Evolutionary conservation across 495 filamentous ascomycete genomes (phyloP).

Genomic region (Trichoderma orchidacearum): DNA sequence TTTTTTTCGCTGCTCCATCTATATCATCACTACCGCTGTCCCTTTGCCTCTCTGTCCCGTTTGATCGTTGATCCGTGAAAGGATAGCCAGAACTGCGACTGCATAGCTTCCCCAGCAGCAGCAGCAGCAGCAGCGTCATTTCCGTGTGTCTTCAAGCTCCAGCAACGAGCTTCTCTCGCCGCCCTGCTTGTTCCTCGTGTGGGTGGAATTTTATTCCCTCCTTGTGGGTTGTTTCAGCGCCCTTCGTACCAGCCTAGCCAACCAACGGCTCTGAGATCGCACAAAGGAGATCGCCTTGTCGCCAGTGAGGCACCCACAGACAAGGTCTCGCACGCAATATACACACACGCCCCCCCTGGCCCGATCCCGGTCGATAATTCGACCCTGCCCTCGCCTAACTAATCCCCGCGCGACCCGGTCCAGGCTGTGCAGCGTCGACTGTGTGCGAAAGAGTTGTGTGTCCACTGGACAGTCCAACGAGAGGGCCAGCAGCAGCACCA

Average conservation of each 20-base stretch:
- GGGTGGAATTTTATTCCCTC: background rate
- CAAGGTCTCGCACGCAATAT: background rate
- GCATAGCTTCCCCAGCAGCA: background rate
- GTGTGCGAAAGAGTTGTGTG: background rate
- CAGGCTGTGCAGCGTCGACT: background rate
- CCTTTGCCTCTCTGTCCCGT: background rate
- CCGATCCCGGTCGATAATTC: background rate
- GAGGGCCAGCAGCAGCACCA: background rate
- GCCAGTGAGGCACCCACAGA: background rate
- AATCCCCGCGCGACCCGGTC: constrained; percentile 9
- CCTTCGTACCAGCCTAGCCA: background rate
- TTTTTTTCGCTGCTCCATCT: background rate
- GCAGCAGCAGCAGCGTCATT: background rate
- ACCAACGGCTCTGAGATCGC: background rate
- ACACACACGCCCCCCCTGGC: background rate
- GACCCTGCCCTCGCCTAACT: constrained; percentile 16
- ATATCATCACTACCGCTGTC: background rate
- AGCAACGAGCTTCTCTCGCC: background rate
- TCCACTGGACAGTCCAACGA: background rate
- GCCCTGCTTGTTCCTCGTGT: background rate
- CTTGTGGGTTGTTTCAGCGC: background rate
- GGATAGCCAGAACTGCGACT: background rate
- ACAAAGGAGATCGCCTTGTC: background rate
- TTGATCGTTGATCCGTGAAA: background rate
- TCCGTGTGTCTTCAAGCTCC: background rate